Conservation (phyloP, 106 monocot species). For the Allium sativum region DNA sequence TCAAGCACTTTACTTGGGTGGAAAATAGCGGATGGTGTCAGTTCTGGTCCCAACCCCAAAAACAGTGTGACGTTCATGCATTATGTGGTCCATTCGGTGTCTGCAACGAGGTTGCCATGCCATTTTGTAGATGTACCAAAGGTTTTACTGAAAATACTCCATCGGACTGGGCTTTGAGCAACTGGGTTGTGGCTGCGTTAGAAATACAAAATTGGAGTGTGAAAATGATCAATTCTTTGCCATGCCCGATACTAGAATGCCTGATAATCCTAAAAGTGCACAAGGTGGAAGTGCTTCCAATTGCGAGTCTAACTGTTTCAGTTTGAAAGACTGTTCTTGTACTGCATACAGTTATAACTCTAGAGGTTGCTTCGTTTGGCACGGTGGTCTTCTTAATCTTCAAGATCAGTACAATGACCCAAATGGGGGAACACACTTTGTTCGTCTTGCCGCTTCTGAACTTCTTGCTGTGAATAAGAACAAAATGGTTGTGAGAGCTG, state of each 20-base stretch:
- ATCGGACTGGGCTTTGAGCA: conserved; percentile 23
- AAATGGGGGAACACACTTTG: not conserved
- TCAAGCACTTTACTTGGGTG: conserved; percentile 26
- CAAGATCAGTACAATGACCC: conserved; percentile 9
- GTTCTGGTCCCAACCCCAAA: conserved; percentile 14
- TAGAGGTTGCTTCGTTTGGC: conserved; percentile 16
- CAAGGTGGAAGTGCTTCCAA: not conserved
- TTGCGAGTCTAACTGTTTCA: conserved; percentile 5
- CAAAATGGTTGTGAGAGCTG: no score
- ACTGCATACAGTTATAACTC: conserved; percentile 10
- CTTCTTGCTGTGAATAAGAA: not conserved
- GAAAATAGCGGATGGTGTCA: conserved; percentile 11
- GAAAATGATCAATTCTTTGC: conserved; percentile 6
- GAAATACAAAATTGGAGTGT: conserved; percentile 22
- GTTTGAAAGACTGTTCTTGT: conserved; percentile 19
- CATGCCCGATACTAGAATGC: conserved; percentile 5
- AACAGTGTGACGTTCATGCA: conserved; percentile 27
- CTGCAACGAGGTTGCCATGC: conserved; percentile 17
- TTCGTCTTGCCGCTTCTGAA: conserved; percentile 9
- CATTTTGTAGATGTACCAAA: conserved; percentile 29
- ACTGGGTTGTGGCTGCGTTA: conserved; percentile 31
- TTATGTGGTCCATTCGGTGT: conserved; percentile 42
- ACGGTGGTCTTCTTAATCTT: conserved; percentile 15
- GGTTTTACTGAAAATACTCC: conserved; percentile 23
- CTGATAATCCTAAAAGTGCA: not conserved